Percentiles rank a stretch among this genome's conserved stretches.
phyloP scores from a whole-genome alignment of 2,329 filamentous ascomycete species.

The Dactylella cylindrospora region DNA sequence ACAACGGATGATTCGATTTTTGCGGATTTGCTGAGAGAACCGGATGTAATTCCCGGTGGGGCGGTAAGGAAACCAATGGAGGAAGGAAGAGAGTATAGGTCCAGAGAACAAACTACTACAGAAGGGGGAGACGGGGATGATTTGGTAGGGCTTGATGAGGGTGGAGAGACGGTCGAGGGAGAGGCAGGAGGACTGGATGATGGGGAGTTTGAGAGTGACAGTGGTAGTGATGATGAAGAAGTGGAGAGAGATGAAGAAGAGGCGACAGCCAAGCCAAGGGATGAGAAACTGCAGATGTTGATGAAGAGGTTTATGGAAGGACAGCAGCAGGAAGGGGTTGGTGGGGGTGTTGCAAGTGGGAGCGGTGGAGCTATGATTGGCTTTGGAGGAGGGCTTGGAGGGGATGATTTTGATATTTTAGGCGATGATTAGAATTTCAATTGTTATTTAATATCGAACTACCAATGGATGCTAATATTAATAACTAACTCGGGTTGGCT shows the following conservation, averaged over 20 bases:
- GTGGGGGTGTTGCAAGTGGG: not conserved
- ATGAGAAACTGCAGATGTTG: slow-evolving; percentile 25
- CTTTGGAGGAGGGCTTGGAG: slow-evolving; percentile 1
- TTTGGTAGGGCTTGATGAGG: slow-evolving; percentile 48
- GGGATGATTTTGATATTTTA: slow-evolving; percentile 33
- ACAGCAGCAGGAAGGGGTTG: slow-evolving; percentile 38
- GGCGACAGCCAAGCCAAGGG: slow-evolving; percentile 6
- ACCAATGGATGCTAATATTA: no score
- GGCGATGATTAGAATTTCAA: slow-evolving; percentile 19
- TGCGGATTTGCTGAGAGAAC: slow-evolving; percentile 54
- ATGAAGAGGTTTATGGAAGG: slow-evolving; percentile 37
- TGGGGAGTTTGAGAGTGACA: slow-evolving; percentile 48
- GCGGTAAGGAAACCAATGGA: slow-evolving; percentile 46
- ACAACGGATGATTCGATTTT: slow-evolving; percentile 58
- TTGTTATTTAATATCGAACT: no score
- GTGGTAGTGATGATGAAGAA: slow-evolving; percentile 46
- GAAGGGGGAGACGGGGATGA: slow-evolving; percentile 49
- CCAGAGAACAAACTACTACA: slow-evolving; percentile 5
- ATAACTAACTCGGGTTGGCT: no score
- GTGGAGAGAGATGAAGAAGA: slow-evolving; percentile 46
- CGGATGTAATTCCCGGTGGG: slow-evolving; percentile 51
- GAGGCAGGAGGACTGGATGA: slow-evolving; percentile 46
- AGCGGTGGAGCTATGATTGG: slow-evolving; percentile 5
- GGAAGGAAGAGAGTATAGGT: slow-evolving; percentile 48
- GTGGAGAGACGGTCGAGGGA: slow-evolving; percentile 18